Percentiles rank a stretch among this genome's conserved stretches.
phyloP scores from a whole-genome alignment of 345 rosid species.

The Ailanthus altissimus region DNA sequence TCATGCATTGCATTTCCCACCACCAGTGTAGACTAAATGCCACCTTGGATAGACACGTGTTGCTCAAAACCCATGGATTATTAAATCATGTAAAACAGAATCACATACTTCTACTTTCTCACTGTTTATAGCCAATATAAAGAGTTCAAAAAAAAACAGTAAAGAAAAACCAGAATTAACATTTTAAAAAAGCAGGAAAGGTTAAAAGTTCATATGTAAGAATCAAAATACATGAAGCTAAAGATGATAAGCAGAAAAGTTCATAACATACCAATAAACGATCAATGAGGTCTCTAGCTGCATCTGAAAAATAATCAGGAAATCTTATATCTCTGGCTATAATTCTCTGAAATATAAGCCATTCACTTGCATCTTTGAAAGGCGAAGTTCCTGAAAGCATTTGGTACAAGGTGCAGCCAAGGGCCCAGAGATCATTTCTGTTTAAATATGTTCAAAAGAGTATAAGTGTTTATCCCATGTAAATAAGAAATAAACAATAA shows the following conservation, averaged over 20 bases:
- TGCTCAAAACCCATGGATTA: background rate
- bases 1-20: background rate
- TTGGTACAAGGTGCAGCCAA: slow-evolving; percentile 99
- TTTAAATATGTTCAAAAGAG: slow-evolving; percentile 40
- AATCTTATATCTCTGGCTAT: slow-evolving; percentile 91
- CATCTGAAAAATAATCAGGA: slow-evolving; percentile 87
- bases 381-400: slow-evolving; percentile 99
- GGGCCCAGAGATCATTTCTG: slow-evolving; percentile 99
- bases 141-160: background rate
- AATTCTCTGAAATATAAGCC: slow-evolving; percentile 96
- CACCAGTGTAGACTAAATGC: background rate
- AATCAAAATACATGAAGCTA: background rate
- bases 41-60: background rate
- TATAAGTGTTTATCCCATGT: slow-evolving; percentile 33
- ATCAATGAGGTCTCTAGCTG: slow-evolving; percentile 86
- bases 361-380: slow-evolving; percentile 96
- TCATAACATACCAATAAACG: slow-evolving; percentile 65
- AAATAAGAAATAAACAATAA: slow-evolving; percentile 18
- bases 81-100: background rate
- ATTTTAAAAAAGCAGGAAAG: background rate
- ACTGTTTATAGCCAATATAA: background rate
- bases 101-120: background rate
- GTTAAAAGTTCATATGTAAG: slow-evolving; percentile 6
- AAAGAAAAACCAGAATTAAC: background rate
- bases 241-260: slow-evolving; percentile 14